Base-by-base conservation (phyloP, 2,329 filamentous ascomycete genomes). In the Paecilomyces formosus region DNA sequence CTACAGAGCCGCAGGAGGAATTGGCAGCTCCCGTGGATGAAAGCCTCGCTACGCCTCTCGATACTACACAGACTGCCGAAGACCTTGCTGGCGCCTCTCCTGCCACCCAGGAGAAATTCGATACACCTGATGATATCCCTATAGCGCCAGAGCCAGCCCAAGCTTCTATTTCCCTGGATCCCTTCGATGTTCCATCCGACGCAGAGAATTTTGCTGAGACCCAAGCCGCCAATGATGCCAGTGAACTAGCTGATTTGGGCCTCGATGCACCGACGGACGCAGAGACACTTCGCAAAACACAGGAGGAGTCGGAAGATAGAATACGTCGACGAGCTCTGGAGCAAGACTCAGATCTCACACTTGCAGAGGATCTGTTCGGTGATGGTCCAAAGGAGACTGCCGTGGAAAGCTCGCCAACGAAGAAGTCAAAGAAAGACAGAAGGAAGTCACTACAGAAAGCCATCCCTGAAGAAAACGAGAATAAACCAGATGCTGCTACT, bases 391-490 rank as follows among this genome's bases (percentile, higher is more conserved):
- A 59, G 35, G 53, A 60, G 26, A 28, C 60, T 7, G 60, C 58
- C 24, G 18, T 56, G 9, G 53, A 55, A 12, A 59, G 58, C 7
- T 39, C 64, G 55, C 55, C 65, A 11, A 70, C 68, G 53, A 76
- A 76, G 62, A 76, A 76, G 57, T 70, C 70, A 35, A 75, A 76
- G 62, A 76, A 75, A 58, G 67, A 74, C 65, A 70, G 76, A 58
- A 66, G 58, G 55, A 72, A 66, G 57, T 66, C 67, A 24, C 68
- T 70, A 63, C 68, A 72, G 54, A 64, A 67, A 39, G 60, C 54
- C 15, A 63, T 65, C 26, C 45, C 62, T 55, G 61, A 60, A 21
- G 12, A 56, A 33, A 18, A 51, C 24, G 63, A 64, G 57, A 62
- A 12, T 28, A 24, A 28, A 24, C 54, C 31, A 28, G 2, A 24